A percentile compares a stretch with the other conserved stretches of the same genome.
Conservation (phyloP, 495 filamentous ascomycete genomes). For the Neurospora intermedia region DNA sequence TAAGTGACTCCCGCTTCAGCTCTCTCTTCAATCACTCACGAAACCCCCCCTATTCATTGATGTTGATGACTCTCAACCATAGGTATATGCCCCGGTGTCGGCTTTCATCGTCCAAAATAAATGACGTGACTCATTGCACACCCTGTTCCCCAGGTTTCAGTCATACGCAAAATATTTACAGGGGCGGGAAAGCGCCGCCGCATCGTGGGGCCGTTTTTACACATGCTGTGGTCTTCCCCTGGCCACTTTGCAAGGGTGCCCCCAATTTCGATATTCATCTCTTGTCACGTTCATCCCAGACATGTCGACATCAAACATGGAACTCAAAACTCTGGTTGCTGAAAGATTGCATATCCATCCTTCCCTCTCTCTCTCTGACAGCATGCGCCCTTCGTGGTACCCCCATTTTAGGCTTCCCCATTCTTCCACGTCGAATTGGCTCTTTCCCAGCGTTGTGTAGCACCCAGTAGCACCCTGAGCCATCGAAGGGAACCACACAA, state of each 20-base stretch:
- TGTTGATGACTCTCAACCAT: background rate
- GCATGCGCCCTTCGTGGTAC: background rate
- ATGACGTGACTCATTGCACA: slow-evolving; percentile 11
- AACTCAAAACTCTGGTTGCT: background rate
- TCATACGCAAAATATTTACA: slow-evolving; percentile 15
- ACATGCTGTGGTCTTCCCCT: background rate
- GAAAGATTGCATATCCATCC: background rate
- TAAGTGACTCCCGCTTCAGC: background rate
- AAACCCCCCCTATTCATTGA: background rate
- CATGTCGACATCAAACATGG: background rate
- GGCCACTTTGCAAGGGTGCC: background rate
- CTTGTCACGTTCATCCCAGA: background rate
- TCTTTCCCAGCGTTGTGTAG: background rate
- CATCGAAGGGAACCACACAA: background rate
- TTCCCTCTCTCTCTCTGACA: background rate
- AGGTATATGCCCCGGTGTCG: slow-evolving; percentile 5
- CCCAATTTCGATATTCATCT: background rate
- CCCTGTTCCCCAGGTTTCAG: slow-evolving; percentile 11
- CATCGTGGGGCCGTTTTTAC: slow-evolving; percentile 7
- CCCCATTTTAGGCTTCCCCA: background rate
- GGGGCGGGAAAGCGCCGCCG: slow-evolving; percentile 2
- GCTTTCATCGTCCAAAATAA: background rate
- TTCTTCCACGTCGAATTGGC: background rate
- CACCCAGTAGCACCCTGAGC: background rate
- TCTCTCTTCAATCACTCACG: background rate